Percentiles rank a stretch among this genome's conserved stretches.
Conservation (phyloP, 306 rosid genomes). For the Prunus dulcis region DNA sequence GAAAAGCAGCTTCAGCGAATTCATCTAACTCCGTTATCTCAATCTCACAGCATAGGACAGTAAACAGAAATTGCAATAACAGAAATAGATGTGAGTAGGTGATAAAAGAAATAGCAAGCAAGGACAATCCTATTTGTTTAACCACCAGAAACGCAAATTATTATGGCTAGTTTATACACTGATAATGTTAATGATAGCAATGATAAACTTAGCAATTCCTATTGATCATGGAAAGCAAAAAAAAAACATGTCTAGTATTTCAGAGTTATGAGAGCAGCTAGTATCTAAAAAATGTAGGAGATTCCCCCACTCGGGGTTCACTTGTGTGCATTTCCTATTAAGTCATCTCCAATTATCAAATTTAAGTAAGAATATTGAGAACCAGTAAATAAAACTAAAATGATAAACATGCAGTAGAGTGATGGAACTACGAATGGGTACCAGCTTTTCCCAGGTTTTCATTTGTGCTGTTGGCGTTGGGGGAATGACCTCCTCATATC, state of each 20-base stretch:
- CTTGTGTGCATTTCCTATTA: neutral
- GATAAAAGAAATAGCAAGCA: slow-evolving; percentile 16
- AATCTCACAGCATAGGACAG: slow-evolving; percentile 51
- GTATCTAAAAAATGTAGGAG: neutral
- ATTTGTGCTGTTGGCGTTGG: slow-evolving; percentile 79
- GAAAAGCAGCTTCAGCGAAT: slow-evolving; percentile 97
- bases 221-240: neutral
- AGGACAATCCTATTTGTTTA: slow-evolving; percentile 10
- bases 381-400: slow-evolving; percentile 9
- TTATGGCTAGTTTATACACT: neutral
- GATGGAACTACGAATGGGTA: slow-evolving; percentile 32
- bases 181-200: neutral
- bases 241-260: neutral
- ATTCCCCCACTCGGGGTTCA: neutral
- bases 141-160: slow-evolving; percentile 1
- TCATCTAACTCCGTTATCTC: slow-evolving; percentile 84
- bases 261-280: neutral
- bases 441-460: slow-evolving; percentile 99
- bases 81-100: slow-evolving; percentile 12
- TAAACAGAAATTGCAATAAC: slow-evolving; percentile 23
- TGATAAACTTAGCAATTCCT: neutral
- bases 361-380: neutral
- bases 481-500: slow-evolving; percentile 95
- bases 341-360: neutral
- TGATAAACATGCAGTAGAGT: slow-evolving; percentile 16